Base-by-base conservation (phyloP, 2,329 filamentous ascomycete species). In the Incumbomyces lentus region DNA sequence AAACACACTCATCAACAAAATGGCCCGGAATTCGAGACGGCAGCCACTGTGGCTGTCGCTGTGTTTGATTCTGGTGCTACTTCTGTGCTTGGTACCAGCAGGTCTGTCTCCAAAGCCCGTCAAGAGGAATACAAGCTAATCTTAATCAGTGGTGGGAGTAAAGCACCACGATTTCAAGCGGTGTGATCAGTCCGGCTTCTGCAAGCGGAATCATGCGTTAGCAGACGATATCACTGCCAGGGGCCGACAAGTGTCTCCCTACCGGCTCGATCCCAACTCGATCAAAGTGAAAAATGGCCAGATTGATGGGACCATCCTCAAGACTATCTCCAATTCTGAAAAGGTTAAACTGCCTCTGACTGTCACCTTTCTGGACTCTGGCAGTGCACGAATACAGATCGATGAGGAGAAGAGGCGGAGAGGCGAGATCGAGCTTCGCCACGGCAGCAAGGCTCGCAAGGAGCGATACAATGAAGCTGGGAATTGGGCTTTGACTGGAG, bases 121-220 rank as follows among this genome's bases (percentile, higher is more conserved):
- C 8, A 13, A n/a, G 4, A 30, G 11, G 19, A 29, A 42, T 10
- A 4, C 14, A 14, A 42, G 14, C 50, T 52, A 19, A 44, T n/a
- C 40, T 11, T 33, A 8, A 35, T 19, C 40, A 42, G 40, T 42
- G 13, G 88, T 78, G 54, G 74, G 78, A 59, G 92, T 98, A 44
- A 98, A 98, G 70, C 84, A 95, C 62, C 81, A 95, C 59, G 89
- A 94, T 65, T 98, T 96, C 75, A 98, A 96, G 64, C 95, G 84
- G 59, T 98, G 92, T 70, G 72, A 84, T 56, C 90, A 98, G 64
- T 92, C 90, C 3, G 92, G 92, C 59, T 98, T 98, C 72, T 98
- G 92, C 70, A 92, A 88, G 64, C 85, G 92, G 55, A 96, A 96
- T 68, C 81, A 92, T 63, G 84, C 79, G 33, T 89, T 85, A 62